Evolutionary conservation across 257 asterid genomes (phyloP).

Genomic region (Solanum clarkiae): DNA sequence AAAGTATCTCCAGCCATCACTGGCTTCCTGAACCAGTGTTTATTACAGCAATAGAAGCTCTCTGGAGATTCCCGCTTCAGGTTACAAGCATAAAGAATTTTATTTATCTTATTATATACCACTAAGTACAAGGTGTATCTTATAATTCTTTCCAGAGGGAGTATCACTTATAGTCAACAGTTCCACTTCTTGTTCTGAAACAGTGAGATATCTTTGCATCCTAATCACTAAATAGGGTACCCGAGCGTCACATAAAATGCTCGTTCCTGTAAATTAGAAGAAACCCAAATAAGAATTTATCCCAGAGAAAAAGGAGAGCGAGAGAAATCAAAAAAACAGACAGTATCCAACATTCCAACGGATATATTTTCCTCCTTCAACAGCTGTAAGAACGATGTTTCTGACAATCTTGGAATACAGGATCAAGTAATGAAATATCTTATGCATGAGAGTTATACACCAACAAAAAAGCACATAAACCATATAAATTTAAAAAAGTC

Average conservation of each 20-base stretch:
- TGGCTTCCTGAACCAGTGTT: constrained; percentile 76
- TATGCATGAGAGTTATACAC: background rate
- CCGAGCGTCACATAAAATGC: background rate
- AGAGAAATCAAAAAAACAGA: background rate
- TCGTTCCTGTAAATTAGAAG: background rate
- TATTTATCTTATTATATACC: background rate
- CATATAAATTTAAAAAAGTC: background rate
- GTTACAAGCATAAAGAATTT: constrained; percentile 34
- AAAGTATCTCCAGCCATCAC: constrained; percentile 68
- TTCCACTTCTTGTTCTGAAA: background rate
- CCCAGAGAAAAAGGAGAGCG: background rate
- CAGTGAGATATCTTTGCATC: background rate
- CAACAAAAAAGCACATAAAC: background rate
- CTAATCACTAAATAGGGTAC: background rate
- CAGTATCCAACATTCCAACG: background rate
- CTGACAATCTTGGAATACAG: background rate
- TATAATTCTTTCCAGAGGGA: background rate
- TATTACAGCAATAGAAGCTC: constrained; percentile 60
- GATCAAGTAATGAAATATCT: background rate
- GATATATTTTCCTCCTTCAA: background rate
- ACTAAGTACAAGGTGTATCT: background rate
- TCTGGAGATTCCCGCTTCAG: constrained; percentile 59
- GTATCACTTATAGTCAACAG: background rate
- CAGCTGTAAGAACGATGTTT: background rate
- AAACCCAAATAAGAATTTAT: background rate